Conservation (phyloP, 225 moss, liverwort and hornwort genomes). For the Ulota crispa region DNA sequence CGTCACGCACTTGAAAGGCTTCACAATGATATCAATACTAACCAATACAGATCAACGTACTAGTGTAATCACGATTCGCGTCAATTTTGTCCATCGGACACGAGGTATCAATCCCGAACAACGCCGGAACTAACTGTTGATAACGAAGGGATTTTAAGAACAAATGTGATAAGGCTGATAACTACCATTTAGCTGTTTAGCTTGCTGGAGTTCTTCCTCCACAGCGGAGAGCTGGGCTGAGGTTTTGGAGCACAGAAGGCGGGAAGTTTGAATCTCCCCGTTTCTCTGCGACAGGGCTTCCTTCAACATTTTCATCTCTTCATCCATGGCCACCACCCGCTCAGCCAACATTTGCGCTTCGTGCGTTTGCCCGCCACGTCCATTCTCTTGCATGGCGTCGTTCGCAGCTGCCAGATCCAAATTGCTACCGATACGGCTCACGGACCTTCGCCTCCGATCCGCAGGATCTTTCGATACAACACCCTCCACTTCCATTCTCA, state of each 20-base stretch:
- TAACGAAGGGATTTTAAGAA: not conserved
- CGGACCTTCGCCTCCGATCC: conserved; percentile 52
- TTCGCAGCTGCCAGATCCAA: conserved; percentile 37
- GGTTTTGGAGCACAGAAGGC: conserved; percentile 52
- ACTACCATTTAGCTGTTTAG: conserved; percentile 42
- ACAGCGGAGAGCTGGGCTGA: conserved; percentile 45
- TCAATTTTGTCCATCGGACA: not conserved
- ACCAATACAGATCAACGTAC: not conserved
- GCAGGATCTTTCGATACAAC: conserved; percentile 30
- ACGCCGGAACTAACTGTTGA: not conserved
- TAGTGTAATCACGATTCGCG: not conserved
- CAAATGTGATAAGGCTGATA: not conserved
- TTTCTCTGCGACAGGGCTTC: conserved; percentile 55
- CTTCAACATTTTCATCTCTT: conserved; percentile 66
- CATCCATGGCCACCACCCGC: conserved; percentile 56
- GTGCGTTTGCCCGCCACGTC: conserved; percentile 34
- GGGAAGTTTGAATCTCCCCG: conserved; percentile 55
- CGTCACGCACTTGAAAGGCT: not conserved
- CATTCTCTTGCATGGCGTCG: conserved; percentile 50
- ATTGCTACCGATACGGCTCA: conserved; percentile 49
- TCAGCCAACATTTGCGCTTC: conserved; percentile 63
- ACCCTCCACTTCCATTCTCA: conserved; percentile 63
- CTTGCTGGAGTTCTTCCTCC: conserved; percentile 52
- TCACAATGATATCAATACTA: not conserved
- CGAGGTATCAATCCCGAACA: not conserved